phyloP scores from a whole-genome alignment of 1,284 basidiomycete genomes.

The Cryptococcus wingfieldii region DNA sequence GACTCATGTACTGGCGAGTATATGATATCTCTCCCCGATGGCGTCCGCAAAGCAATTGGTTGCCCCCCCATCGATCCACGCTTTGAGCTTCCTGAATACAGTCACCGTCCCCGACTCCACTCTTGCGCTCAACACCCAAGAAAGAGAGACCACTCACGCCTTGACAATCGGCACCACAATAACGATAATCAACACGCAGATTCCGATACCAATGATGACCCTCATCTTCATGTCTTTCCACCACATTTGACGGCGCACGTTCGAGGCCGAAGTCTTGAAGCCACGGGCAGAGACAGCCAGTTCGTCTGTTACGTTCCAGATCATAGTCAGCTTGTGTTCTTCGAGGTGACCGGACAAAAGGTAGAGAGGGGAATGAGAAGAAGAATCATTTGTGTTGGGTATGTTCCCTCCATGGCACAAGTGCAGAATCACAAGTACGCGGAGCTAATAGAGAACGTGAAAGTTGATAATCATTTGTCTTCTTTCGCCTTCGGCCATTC shows the following conservation, averaged over 20 bases:
- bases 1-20: no score
- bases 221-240: slow-evolving; percentile 92
- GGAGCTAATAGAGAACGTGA: neutral
- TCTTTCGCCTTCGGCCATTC: no score
- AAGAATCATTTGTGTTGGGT: neutral
- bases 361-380: neutral
- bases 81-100: no score
- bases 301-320: slow-evolving; percentile 63
- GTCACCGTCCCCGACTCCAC: no score
- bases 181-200: slow-evolving; percentile 83
- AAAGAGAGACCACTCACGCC: slow-evolving; percentile 49
- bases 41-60: no score
- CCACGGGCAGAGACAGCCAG: slow-evolving; percentile 98
- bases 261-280: slow-evolving; percentile 93
- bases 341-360: neutral
- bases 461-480: no score
- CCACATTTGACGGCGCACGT: slow-evolving; percentile 89
- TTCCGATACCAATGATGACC: slow-evolving; percentile 68
- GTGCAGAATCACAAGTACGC: neutral
- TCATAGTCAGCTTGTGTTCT: neutral
- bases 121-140: no score
- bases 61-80: no score
- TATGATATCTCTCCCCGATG: no score
- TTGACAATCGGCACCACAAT: slow-evolving; percentile 90
- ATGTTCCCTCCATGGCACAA: neutral